Conservation (phyloP, 768 basidiomycete species). For the Cystobasidium ongulense region DNA sequence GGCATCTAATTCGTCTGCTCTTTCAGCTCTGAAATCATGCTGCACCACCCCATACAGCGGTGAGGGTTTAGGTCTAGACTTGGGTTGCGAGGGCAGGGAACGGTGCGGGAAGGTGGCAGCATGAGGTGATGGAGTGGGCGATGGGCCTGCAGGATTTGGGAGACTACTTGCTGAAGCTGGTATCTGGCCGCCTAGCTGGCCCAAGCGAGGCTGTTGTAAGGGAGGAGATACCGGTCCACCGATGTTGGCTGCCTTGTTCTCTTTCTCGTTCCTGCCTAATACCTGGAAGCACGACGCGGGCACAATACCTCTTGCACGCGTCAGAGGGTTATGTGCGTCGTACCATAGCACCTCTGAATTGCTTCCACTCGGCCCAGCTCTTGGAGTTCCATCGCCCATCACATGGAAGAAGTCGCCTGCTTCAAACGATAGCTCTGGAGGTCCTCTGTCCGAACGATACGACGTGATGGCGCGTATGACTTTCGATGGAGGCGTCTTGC, state of each 20-base stretch:
- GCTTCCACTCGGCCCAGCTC: conserved; percentile 15
- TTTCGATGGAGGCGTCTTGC: conserved; percentile 71
- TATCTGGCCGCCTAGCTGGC: background rate
- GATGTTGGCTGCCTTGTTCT: conserved; percentile 28
- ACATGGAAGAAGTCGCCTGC: conserved; percentile 99
- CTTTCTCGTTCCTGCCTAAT: conserved; percentile 56
- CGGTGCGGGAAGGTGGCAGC: conserved; percentile 17
- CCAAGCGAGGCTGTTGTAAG: background rate
- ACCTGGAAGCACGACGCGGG: conserved; percentile 82
- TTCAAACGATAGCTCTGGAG: conserved; percentile 78
- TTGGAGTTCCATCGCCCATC: conserved; percentile 54
- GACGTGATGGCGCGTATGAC: conserved; percentile 75
- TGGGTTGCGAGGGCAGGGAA: background rate
- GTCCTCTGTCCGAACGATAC: conserved; percentile 58
- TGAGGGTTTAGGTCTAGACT: conserved; percentile 47
- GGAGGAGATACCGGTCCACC: conserved; percentile 18
- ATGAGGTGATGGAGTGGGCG: conserved; percentile 19
- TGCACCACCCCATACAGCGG: conserved; percentile 90
- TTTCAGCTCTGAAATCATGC: conserved; percentile 91
- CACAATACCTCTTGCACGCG: conserved; percentile 82
- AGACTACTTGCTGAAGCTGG: conserved; percentile 31
- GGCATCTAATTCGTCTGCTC: conserved; percentile 91
- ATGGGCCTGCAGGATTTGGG: conserved; percentile 22
- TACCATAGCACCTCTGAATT: conserved; percentile 56
- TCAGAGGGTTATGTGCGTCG: conserved; percentile 88